Conservation (phyloP, 768 basidiomycete species). For the Phanerochaete carnosa region DNA sequence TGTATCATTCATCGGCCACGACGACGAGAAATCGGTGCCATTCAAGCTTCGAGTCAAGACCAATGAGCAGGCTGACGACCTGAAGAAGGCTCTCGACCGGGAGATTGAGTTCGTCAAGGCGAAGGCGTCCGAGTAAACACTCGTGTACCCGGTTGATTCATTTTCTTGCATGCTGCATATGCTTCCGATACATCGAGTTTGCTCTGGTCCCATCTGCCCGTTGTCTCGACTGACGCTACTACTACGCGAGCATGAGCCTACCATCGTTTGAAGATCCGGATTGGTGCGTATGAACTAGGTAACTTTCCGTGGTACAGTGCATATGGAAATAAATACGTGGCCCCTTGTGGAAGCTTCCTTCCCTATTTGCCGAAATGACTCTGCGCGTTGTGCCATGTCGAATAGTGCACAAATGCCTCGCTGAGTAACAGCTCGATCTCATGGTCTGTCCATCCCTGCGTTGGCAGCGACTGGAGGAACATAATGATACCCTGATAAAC, state of each 20-base stretch:
- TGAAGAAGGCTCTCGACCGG: conserved; percentile 58
- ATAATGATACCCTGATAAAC: conserved; percentile 90
- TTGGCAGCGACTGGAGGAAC: conserved; percentile 92
- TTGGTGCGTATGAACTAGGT: background rate
- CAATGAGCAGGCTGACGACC: conserved; percentile 51
- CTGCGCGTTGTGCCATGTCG: conserved; percentile 91
- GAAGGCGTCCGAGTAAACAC: conserved; percentile 11
- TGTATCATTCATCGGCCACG: conserved; percentile 69
- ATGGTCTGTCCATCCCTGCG: conserved; percentile 92
- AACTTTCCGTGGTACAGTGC: conserved; percentile 1
- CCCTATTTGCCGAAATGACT: conserved; percentile 61
- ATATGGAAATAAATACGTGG: conserved; percentile 2
- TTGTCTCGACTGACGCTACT: background rate
- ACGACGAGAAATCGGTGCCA: conserved; percentile 51
- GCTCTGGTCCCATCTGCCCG: background rate
- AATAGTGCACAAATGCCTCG: conserved; percentile 92
- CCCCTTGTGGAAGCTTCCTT: background rate
- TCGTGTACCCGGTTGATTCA: background rate
- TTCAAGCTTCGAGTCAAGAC: conserved; percentile 62
- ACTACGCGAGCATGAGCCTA: background rate
- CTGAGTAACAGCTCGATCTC: conserved; percentile 94
- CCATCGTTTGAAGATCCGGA: background rate
- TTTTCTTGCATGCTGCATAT: background rate
- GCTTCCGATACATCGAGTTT: background rate
- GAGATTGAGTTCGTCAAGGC: conserved; percentile 48